Base-by-base conservation (phyloP, 257 asterid species). In the Oldenlandia corymbosa region DNA sequence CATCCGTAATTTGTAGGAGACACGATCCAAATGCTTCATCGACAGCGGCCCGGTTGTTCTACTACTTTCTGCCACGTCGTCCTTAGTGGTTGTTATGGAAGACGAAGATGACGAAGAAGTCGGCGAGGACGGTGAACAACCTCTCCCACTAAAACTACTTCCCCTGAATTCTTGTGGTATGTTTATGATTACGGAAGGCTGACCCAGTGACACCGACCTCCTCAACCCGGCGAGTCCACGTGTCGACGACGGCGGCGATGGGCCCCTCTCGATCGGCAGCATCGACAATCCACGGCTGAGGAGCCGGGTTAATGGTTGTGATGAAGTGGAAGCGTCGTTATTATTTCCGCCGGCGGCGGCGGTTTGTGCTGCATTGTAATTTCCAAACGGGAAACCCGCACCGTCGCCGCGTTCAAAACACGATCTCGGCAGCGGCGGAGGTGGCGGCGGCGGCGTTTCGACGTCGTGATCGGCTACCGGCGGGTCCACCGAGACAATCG, bases 121-220 rank as follows among this genome's bases (percentile, higher is more conserved):
- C n/a, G n/a, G n/a, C n/a, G n/a, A n/a, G n/a, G n/a, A n/a, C 2
- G 79, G 61, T 10, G 68, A 54, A 20, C 50, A 32, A 62, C 60
- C 45, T 62, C 28, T 18, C 12, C 26, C 39, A 4, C 9, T 34
- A n/a, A n/a, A n/a, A 10, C 45, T 5, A 11, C n/a, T 66, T 60
- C 67, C 77, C 5, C 68, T 65, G n/a, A n/a, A n/a, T 10, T 68
- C 8, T 45, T 45, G 50, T 17, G 16, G 63, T 23, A 73, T 55
- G 18, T 68, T 66, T 42, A 81, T 68, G 16, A 54, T 72, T 5
- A 61, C 73, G 24, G 50, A 43, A 11, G 63, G 51, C 36, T 57
- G 80, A 83, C 75, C 88, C 86, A 83, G 52, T 1, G 95, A 88
- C 74, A 78, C 14, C 20, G 95, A 83, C 12, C 93, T 77, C 76